Evolutionary conservation across 2,329 filamentous ascomycete species (phyloP).

Genomic region (Penicillium sp.): DNA sequence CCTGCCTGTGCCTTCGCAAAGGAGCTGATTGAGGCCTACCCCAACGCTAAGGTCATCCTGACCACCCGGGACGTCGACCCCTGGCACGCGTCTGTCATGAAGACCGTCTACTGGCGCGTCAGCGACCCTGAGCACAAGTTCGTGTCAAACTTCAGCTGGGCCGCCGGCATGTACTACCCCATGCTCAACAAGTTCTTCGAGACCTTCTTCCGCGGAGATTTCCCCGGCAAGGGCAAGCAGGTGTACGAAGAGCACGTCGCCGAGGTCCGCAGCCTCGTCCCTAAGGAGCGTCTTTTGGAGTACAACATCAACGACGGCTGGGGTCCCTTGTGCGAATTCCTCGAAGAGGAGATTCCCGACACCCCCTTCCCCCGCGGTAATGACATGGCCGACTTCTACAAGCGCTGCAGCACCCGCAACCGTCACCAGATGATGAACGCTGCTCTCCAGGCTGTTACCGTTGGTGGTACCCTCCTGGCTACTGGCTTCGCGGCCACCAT

Average conservation of each 20-base stretch:
- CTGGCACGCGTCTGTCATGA: slow-evolving; percentile 63
- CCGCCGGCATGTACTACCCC: slow-evolving; percentile 65
- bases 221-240: slow-evolving; percentile 63
- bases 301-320: slow-evolving; percentile 56
- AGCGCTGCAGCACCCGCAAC: slow-evolving; percentile 53
- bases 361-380: slow-evolving; percentile 53
- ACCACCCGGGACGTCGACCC: slow-evolving; percentile 65
- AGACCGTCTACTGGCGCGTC: slow-evolving; percentile 66
- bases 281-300: slow-evolving; percentile 52
- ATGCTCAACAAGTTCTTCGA: slow-evolving; percentile 70
- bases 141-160: slow-evolving; percentile 61
- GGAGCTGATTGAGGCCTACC: slow-evolving; percentile 69
- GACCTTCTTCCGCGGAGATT: slow-evolving; percentile 66
- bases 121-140: slow-evolving; percentile 60
- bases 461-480: slow-evolving; percentile 50
- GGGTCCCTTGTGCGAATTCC: slow-evolving; percentile 55
- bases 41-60: slow-evolving; percentile 69
- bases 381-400: slow-evolving; percentile 55
- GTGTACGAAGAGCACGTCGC: slow-evolving; percentile 59
- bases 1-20: slow-evolving; percentile 66
- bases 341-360: slow-evolving; percentile 52
- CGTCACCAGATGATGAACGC: slow-evolving; percentile 57
- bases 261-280: slow-evolving; percentile 49
- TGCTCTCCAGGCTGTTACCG: slow-evolving; percentile 50
- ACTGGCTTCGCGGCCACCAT: slow-evolving; percentile 42